Base-by-base conservation (phyloP, 2,329 filamentous ascomycete genomes). In the Botrytis sinoallii region DNA sequence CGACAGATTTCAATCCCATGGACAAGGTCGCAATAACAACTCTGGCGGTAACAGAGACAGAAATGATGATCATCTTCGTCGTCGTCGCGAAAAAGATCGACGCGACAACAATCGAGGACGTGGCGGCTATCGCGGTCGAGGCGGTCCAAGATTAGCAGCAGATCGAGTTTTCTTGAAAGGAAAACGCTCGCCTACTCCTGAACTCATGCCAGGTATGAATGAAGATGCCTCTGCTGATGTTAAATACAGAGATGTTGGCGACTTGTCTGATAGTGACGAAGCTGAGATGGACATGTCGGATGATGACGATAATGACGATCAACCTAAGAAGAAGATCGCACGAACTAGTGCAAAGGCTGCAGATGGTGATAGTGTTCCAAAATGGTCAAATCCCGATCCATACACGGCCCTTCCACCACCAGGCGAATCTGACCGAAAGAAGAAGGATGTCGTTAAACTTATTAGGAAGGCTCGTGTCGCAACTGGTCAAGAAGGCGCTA, bases 341-440 rank as follows among this genome's bases (percentile, higher is more conserved):
- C 84, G 85, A 16, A 81, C 79, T 16, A 77, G 77, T 3, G 76
- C 79, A 25, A 81, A 81, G 14, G 80, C 83, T n/a, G 79, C 82
- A 35, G 84, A 83, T 75, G 80, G 85, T 72, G 83, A 85, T 22
- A 77, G 79, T 71, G 83, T 81, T 8, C 94, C 94, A 4, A 94
- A 92, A 82, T 98, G 95, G 95, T 97, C 94, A 7, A 98, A 98
- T 78, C 95, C 95, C 5, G 95, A 98, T 81, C 94, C 95, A 0
- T 98, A 98, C 82, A 97, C 93, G 9, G 92, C 90, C 3, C 85
- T 97, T 16, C 95, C 95, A 14, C 94, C 94, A 10, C 89, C 91
- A 0, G 92, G 95, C 76, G 92, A 94, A 72, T 86, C 85, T 8
- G 86, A 88, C 57, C 87, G 88, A 32, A 97, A 96, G 83, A 94